Percentiles rank a stretch among this genome's conserved stretches.
These are phyloP conservation scores for Apiospora phragmitis DNA, from an alignment of 2,329 filamentous ascomycete genomes.

Conservation along the genomic window DNA sequence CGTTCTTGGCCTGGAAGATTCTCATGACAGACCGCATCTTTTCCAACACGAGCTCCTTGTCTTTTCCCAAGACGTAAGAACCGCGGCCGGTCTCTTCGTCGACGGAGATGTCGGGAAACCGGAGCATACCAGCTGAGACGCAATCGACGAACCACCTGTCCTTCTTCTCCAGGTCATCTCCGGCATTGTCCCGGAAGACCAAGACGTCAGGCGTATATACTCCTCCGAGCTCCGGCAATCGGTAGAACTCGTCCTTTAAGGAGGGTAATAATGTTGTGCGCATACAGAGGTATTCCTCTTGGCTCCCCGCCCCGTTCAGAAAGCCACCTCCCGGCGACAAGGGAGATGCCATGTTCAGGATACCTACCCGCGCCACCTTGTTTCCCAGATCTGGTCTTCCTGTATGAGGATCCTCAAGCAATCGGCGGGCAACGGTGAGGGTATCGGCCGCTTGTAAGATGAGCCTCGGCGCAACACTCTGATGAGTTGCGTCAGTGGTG, in stretches of 20 bases:
- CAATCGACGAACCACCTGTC: slow-evolving; percentile 61
- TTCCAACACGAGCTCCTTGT: slow-evolving; percentile 48
- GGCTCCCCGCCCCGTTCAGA: slow-evolving; percentile 57
- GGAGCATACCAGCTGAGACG: slow-evolving; percentile 57
- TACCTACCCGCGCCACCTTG: slow-evolving; percentile 40
- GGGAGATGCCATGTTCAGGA: slow-evolving; percentile 66
- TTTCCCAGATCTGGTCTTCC: slow-evolving; percentile 18
- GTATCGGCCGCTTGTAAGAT: slow-evolving; percentile 52
- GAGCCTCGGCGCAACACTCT: slow-evolving; percentile 34
- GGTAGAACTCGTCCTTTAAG: slow-evolving; percentile 58
- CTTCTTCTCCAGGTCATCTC: slow-evolving; percentile 39
- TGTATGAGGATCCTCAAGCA: slow-evolving; percentile 22
- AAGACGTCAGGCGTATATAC: slow-evolving; percentile 60
- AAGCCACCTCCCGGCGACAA: slow-evolving; percentile 62
- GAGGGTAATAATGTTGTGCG: slow-evolving; percentile 61
- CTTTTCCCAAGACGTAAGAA: slow-evolving; percentile 44
- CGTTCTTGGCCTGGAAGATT: slow-evolving; percentile 46
- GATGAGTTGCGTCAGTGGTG: background rate
- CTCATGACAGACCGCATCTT: slow-evolving; percentile 62
- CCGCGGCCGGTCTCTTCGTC: slow-evolving; percentile 19
- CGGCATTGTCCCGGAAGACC: slow-evolving; percentile 50
- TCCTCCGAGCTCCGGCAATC: slow-evolving; percentile 57
- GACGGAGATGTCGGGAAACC: slow-evolving; percentile 53
- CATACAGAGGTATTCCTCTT: slow-evolving; percentile 63
- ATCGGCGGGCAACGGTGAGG: slow-evolving; percentile 49